Evolutionary conservation across 73 alveolate species (phyloP).

Genomic region (Paramecium bursaria): DNA sequence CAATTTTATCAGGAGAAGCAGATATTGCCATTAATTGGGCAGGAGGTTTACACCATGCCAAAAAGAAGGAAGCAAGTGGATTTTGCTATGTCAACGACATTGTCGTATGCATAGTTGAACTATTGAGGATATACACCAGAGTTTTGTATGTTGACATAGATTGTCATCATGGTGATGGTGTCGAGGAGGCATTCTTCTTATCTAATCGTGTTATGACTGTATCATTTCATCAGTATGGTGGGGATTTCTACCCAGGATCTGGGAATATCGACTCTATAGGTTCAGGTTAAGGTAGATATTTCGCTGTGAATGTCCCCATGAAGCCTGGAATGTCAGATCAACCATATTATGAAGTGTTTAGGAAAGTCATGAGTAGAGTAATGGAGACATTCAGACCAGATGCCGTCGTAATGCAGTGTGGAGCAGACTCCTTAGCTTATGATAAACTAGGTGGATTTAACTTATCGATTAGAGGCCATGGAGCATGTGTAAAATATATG

Average conservation of each 20-base stretch:
- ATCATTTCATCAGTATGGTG: slow-evolving; percentile 95
- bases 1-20: slow-evolving; percentile 84
- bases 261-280: slow-evolving; percentile 94
- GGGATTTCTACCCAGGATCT: slow-evolving; percentile 98
- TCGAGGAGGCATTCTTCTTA: slow-evolving; percentile 97
- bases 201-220: slow-evolving; percentile 97
- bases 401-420: slow-evolving; percentile 96
- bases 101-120: slow-evolving; percentile 94
- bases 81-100: slow-evolving; percentile 98
- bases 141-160: slow-evolving; percentile 97
- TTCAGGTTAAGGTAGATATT: slow-evolving; percentile 89
- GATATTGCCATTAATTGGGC: slow-evolving; percentile 98
- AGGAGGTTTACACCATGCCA: slow-evolving; percentile 99
- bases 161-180: slow-evolving; percentile 99
- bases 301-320: slow-evolving; percentile 97
- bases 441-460: slow-evolving; percentile 97
- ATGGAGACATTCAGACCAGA: slow-evolving; percentile 91
- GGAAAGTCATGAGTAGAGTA: slow-evolving; percentile 86
- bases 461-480: slow-evolving; percentile 96
- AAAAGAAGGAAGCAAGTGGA: slow-evolving; percentile 96
- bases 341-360: slow-evolving; percentile 83
- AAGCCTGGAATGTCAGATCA: slow-evolving; percentile 96
- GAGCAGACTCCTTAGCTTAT: slow-evolving; percentile 96
- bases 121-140: slow-evolving; percentile 90
- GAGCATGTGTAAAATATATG: slow-evolving; percentile 91